Evolutionary conservation across 257 asterid genomes (phyloP).

Genomic region (Solanum gandarillasii): DNA sequence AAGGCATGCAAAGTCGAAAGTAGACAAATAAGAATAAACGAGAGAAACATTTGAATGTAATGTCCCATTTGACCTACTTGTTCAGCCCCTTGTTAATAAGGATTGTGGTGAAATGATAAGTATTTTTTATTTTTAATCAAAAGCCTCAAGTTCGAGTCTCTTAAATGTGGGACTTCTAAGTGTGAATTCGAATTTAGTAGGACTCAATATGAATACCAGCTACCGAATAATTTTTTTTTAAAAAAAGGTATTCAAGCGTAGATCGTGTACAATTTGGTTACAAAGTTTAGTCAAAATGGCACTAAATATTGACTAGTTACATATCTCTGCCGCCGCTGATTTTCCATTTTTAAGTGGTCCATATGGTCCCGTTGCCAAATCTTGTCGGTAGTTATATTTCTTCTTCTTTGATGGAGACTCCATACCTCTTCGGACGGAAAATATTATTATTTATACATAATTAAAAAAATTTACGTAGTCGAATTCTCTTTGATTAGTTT

Average conservation of each 20-base stretch:
- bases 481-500: fast-evolving
- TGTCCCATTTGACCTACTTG: no score
- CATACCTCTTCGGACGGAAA: fast-evolving
- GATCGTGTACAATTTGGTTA: not conserved
- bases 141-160: no score
- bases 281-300: not conserved
- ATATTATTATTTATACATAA: no score
- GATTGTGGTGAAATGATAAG: fast-evolving
- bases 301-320: not conserved
- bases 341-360: not conserved
- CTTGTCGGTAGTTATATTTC: not conserved
- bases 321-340: not conserved
- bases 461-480: no score
- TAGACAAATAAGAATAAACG: no score
- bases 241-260: not conserved
- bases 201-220: no score
- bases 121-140: no score
- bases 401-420: not conserved
- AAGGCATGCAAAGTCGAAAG: no score
- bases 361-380: not conserved
- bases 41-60: no score
- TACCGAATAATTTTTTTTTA: no score
- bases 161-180: fast-evolving
- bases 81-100: no score
- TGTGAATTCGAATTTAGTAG: no score